A percentile compares a stretch with the other conserved stretches of the same genome.
phyloP scores from a whole-genome alignment of 768 basidiomycete genomes.

The Xerocomus brunneocitrinus region DNA sequence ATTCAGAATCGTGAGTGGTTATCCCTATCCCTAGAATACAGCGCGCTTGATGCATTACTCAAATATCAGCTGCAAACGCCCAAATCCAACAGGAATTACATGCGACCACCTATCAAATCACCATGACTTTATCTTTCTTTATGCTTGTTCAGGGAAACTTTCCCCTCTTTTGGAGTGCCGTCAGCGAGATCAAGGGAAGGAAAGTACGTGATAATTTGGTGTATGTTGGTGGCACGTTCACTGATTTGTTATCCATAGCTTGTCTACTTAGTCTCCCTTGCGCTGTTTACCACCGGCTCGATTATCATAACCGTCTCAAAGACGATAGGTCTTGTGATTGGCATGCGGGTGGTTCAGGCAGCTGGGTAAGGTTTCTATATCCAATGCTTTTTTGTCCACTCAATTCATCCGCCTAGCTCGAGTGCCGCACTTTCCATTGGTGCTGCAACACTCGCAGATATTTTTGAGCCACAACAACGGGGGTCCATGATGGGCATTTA shows the following conservation, averaged over 20 bases:
- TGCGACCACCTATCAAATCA: slow-evolving; percentile 59
- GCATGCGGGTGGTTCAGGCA: slow-evolving; percentile 64
- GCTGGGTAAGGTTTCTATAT: slow-evolving; percentile 41
- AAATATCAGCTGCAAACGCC: slow-evolving; percentile 54
- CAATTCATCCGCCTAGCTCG: slow-evolving; percentile 36
- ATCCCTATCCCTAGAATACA: background rate
- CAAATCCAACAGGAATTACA: slow-evolving; percentile 59
- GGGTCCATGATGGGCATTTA: slow-evolving; percentile 81
- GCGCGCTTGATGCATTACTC: background rate
- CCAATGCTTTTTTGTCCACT: background rate
- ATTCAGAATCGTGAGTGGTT: slow-evolving; percentile 29
- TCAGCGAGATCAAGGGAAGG: slow-evolving; percentile 60
- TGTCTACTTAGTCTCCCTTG: slow-evolving; percentile 52
- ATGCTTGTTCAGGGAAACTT: slow-evolving; percentile 65
- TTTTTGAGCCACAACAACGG: slow-evolving; percentile 70
- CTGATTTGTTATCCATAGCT: slow-evolving; percentile 29
- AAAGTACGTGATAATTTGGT: slow-evolving; percentile 40
- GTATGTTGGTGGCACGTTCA: background rate
- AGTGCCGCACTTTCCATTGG: slow-evolving; percentile 72
- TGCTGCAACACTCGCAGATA: slow-evolving; percentile 68
- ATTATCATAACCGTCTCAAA: slow-evolving; percentile 55
- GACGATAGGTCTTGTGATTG: slow-evolving; percentile 56
- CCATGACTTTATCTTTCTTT: slow-evolving; percentile 65
- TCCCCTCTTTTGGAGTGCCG: slow-evolving; percentile 29
- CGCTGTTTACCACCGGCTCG: slow-evolving; percentile 52